Evolutionary conservation across 129 eudicot species (phyloP), one percentile per base, ranked within the genome.

Genomic region (Logfia minima): DNA sequence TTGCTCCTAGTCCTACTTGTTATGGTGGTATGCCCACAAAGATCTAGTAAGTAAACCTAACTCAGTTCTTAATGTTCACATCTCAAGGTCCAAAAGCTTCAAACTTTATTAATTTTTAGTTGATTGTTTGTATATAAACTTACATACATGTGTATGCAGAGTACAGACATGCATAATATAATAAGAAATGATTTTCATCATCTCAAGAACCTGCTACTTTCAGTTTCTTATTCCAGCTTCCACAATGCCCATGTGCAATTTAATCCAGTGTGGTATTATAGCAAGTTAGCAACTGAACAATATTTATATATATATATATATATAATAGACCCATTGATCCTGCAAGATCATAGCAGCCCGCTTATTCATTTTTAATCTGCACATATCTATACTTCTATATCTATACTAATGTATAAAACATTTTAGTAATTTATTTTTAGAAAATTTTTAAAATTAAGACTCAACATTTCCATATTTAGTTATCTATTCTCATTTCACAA

Each of bases 191-290:
- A 19, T 56, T 9, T 66, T 74, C 75, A 80, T 60, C 70, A 67
- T 74, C 84, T 80, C 79, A 81, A 76, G 43, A 69, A 22, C 45
- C 80, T 68, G 76, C 69, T 61, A 68, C 22, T 75, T 58, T 75
- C 43, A 56, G 80, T 74, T 80, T 80, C 84, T 74, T 74, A 80
- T 80, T 74, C 83, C 75, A 66, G 28, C 83, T 66, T 80, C 62
- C 75, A 80, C 67, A 80, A 80, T n/a, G 45, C 69, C 79, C 83
- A 80, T 80, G 79, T 66, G 75, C 83, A 52, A 65, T 72, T 52
- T 56, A 56, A 80, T 74, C 73, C 72, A 24, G 41, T 80, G 21
- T 64, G 24, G 37, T 73, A 52, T 48, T 35, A 68, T 56, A 52
- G 43, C 75, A 28, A 45, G 64, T 59, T 59, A 59, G 26, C 28